A percentile compares a stretch with the other conserved stretches of the same genome.
Evolutionary conservation across 208 protist genomes (phyloP).

Genomic region (Trypanosoma lewisi): DNA sequence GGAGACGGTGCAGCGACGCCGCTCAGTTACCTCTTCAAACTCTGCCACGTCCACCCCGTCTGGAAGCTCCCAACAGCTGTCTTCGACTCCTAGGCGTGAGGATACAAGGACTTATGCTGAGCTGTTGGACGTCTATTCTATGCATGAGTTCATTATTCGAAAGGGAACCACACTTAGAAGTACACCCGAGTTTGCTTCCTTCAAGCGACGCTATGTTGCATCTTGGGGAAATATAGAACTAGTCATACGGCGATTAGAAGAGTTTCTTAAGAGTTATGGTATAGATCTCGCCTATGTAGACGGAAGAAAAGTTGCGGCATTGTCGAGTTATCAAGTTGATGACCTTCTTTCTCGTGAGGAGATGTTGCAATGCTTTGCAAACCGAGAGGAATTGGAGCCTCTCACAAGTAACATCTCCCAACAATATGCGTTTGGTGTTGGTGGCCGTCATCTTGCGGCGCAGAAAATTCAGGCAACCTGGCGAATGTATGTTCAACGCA

Average conservation of each 20-base stretch:
- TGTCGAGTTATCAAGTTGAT: constrained; percentile 68
- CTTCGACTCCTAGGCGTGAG: constrained; percentile 27
- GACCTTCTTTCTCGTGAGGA: constrained; percentile 46
- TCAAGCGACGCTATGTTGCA: constrained; percentile 75
- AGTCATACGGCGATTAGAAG: constrained; percentile 73
- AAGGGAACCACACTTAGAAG: constrained; percentile 83
- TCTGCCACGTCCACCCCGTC: background rate
- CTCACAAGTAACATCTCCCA: constrained; percentile 46
- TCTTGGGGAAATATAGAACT: constrained; percentile 86
- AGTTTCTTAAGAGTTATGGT: constrained; percentile 73
- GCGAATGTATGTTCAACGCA: constrained; percentile 83
- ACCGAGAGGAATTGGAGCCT: constrained; percentile 76
- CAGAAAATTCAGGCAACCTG: constrained; percentile 87
- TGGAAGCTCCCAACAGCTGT: background rate
- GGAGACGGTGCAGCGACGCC: constrained; percentile 42
- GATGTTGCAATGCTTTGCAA: constrained; percentile 78
- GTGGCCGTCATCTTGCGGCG: constrained; percentile 73
- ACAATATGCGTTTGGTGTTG: constrained; percentile 56
- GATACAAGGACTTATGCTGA: constrained; percentile 89
- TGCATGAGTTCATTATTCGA: constrained; percentile 94
- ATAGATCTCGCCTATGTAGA: constrained; percentile 90
- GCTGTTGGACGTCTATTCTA: constrained; percentile 92
- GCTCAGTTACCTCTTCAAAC: background rate
- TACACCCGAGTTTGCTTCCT: constrained; percentile 91
- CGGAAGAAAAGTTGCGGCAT: constrained; percentile 76